Evolutionary conservation across 768 basidiomycete species (phyloP).

Genomic region (Hygrocybe punicea): DNA sequence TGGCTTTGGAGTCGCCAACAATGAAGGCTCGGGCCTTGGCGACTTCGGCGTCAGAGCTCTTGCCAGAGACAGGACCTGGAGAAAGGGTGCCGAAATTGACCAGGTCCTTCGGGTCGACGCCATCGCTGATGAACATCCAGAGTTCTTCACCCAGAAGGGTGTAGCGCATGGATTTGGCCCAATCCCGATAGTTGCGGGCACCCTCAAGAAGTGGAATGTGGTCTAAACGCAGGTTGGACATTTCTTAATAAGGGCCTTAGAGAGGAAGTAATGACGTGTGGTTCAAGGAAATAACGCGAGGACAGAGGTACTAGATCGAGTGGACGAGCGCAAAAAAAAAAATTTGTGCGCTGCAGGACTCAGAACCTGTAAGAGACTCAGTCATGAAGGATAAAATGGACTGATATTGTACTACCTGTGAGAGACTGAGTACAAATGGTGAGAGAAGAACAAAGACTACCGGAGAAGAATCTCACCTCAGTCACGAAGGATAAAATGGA

Average conservation of each 20-base stretch:
- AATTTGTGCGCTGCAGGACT: too few relatives aligned
- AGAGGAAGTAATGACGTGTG: too few relatives aligned
- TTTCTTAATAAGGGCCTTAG: neutral
- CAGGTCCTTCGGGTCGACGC: neutral
- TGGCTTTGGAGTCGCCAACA: neutral
- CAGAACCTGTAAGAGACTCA: too few relatives aligned
- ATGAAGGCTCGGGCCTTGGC: neutral
- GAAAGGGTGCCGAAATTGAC: neutral
- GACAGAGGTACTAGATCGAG: too few relatives aligned
- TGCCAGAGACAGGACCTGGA: neutral
- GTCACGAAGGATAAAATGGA: too few relatives aligned
- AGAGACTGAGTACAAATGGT: too few relatives aligned
- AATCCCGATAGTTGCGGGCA: neutral
- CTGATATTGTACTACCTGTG: too few relatives aligned
- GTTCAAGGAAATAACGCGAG: too few relatives aligned
- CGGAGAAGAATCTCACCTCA: too few relatives aligned
- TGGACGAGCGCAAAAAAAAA: too few relatives aligned
- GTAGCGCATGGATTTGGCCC: neutral
- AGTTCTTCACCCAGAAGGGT: neutral
- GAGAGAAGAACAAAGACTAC: too few relatives aligned
- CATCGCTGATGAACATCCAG: neutral
- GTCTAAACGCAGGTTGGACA: neutral
- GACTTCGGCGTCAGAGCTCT: neutral
- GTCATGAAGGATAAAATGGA: too few relatives aligned
- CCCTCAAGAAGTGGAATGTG: neutral